Base-by-base conservation (phyloP, 2,329 filamentous ascomycete species). In the Cercospora beticola region DNA sequence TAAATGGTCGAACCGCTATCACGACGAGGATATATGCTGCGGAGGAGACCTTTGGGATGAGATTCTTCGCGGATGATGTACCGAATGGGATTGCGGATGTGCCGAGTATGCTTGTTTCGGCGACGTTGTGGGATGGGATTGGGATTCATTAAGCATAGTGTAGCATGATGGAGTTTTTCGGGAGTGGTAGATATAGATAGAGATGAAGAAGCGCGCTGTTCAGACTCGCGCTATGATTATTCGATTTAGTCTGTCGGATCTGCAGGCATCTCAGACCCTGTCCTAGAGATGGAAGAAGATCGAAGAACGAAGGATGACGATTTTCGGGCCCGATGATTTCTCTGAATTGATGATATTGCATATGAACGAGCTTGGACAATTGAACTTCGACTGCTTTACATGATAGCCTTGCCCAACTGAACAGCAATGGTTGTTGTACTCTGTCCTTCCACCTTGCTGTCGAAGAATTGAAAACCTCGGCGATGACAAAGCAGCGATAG, bases 1-100 rank as follows among this genome's bases (percentile, higher is more conserved):
- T 82, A 5, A 84, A 84, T 67, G 78, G 78, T 8, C 75, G 83
- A 10, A 82, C 79, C 14, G 80, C 78, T 2, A 78, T 84, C 16
- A 78, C 79, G 0, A 82, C 83, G 1, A 68, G 74, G 28, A 46
- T 76, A 1, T 74, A 75, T 61, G 73, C 72, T n/a, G 74, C 69
- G 0, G 73, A 75, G 28, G 71, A 72, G 60, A 74, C 68, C 0
- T 70, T 74, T 43, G 73, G 73, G 9, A 66, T 76, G 28, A 57
- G 68, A 5, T 73, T 75, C 60, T 76, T 74, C 31, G 74, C 70
- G 2, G 74, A 73, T 23, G 74, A 73, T 33, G 43, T n/a, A 2
- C n/a, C 49, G 26, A 52, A 68, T 43, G 65, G 62, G 5, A 46
- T 64, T 43, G 66, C 14, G 10, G 66, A 67, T 62, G 62, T 64